A percentile compares a stretch with the other conserved stretches of the same genome.
Evolutionary conservation across 805 yeast genomes (phyloP).

Genomic region (Pichia occidentalis): DNA sequence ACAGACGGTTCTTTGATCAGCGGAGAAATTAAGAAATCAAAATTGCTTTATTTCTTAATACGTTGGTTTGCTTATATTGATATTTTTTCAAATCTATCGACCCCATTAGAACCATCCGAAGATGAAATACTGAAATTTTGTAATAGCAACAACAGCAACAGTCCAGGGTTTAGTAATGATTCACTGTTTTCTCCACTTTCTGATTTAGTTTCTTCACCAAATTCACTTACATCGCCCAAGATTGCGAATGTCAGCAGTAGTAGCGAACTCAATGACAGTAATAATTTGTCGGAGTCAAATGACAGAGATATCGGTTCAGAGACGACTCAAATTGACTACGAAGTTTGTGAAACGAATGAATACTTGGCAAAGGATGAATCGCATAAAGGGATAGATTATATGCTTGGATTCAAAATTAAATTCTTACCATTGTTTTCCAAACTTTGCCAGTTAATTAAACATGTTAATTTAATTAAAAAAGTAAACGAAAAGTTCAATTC

Average conservation of each 20-base stretch:
- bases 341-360: constrained; percentile 18
- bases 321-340: constrained; percentile 25
- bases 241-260: no score
- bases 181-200: constrained; percentile 13
- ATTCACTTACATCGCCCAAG: constrained; percentile 1
- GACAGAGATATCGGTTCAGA: background rate
- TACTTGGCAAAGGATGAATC: constrained; percentile 23
- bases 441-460: constrained; percentile 36
- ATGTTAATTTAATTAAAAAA: constrained; percentile 19
- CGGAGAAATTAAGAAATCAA: constrained; percentile 28
- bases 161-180: constrained; percentile 1
- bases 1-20: constrained; percentile 14
- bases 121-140: constrained; percentile 18
- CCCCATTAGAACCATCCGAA: constrained; percentile 35
- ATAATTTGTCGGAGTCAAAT: no score
- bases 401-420: constrained; percentile 60
- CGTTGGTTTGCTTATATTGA: constrained; percentile 69
- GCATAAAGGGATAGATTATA: constrained; percentile 46
- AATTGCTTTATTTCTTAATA: constrained; percentile 47
- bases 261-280: no score
- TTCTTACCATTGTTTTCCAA: constrained; percentile 53
- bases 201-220: constrained; percentile 9
- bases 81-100: constrained; percentile 54
- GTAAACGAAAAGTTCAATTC: constrained; percentile 4
- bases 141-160: no score